Evolutionary conservation across 2,329 filamentous ascomycete genomes (phyloP), one percentile per base, ranked within the genome.

Genomic region (Fusarium sororula): DNA sequence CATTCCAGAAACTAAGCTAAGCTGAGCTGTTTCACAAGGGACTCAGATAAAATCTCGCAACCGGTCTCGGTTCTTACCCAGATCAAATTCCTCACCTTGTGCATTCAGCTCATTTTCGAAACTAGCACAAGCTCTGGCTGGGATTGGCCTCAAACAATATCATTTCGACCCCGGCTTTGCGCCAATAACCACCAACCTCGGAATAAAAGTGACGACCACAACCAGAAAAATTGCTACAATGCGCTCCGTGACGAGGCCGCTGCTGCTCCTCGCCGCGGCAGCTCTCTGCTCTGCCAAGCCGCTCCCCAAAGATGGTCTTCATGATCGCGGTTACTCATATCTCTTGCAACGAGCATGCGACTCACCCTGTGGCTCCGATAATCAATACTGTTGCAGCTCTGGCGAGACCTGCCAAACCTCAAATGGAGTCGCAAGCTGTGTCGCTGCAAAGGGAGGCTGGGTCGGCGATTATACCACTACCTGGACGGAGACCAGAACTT

Each of bases 401-500:
- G 83, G 83, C 60, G 80, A 89, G 77, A 77, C 81, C 38, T 91
- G 90, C 83, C 86, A 84, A 65, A 91, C 89, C 11, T 64, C 82
- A 14, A 80, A 82, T 72, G 84, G 85, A 74, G 82, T 88, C 45
- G 88, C 89, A 37, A 86, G 84, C 59, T 91, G 89, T 75, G 78
- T 83, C 42, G 81, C 79, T 42, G 82, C 80, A 30, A 81, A 79
- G 37, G 80, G 80, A 69, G 77, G 74, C 66, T 78, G 78, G 61
- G 76, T 76, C 54, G 81, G 75, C 71, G 81, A 81, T 62, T 87
- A 84, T 80, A 89, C 88, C 39, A 88, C 87, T 14, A 91, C 90
- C 9, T 91, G 88, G 87, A 91, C 89, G 32, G 84, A 88, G 82
- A 90, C 89, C 48, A 83, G 84, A 72, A 90, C 89, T 5, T 89